phyloP scores from a whole-genome alignment of 2,329 filamentous ascomycete species.

The Alternaria gaisen region DNA sequence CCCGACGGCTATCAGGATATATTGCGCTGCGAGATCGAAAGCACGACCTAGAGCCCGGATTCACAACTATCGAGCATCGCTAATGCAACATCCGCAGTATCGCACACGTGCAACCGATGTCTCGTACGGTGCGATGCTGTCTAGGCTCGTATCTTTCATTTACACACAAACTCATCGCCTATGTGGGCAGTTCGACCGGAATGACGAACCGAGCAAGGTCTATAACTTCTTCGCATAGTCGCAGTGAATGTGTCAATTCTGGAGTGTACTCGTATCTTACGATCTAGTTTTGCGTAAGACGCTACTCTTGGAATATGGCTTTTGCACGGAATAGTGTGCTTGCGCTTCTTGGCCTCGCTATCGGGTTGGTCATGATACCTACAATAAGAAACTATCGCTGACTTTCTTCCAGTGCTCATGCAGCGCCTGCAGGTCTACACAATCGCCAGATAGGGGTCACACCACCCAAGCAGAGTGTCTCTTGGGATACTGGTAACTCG shows the following conservation, averaged over 20 bases:
- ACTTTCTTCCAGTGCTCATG: conserved; percentile 26
- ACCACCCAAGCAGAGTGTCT: conserved; percentile 29
- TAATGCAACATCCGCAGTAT: conserved; percentile 29
- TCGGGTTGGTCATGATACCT: conserved; percentile 28
- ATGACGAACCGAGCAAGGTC: conserved; percentile 24
- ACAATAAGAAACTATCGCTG: conserved; percentile 1
- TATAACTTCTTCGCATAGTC: conserved; percentile 36
- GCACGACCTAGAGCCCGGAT: conserved; percentile 40
- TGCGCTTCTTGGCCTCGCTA: conserved; percentile 37
- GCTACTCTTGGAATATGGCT: conserved; percentile 28
- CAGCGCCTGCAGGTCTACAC: conserved; percentile 30
- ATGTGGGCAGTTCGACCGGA: conserved; percentile 23
- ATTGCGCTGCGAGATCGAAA: conserved; percentile 30
- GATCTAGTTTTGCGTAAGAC: conserved; percentile 2
- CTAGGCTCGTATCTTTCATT: conserved; percentile 46
- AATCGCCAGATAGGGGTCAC: conserved; percentile 26
- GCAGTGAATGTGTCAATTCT: conserved; percentile 9
- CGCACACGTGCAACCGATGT: conserved; percentile 30
- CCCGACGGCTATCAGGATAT: conserved; percentile 28
- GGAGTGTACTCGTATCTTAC: conserved; percentile 15
- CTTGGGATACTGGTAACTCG: conserved; percentile 25
- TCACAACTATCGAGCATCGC: conserved; percentile 24
- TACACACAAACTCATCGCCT: conserved; percentile 35
- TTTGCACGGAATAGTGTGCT: conserved; percentile 35
- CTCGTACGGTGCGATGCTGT: conserved; percentile 26